A percentile compares a stretch with the other conserved stretches of the same genome.
Evolutionary conservation across 139 green algal genomes (phyloP).

Genomic region (Limnomonas spitsbergensis): DNA sequence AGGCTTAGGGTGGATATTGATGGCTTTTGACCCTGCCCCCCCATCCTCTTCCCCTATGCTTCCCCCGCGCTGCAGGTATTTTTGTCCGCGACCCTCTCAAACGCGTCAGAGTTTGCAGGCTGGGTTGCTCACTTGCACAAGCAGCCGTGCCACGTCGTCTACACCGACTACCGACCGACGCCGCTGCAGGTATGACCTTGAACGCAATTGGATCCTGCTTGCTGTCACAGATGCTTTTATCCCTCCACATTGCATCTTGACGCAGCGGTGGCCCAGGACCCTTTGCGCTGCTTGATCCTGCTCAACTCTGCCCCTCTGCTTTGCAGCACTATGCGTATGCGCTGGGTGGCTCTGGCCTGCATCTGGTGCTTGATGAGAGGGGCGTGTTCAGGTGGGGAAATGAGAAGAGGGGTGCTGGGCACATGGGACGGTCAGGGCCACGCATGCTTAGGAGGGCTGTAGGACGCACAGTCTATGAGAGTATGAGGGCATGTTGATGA

Average conservation of each 20-base stretch:
- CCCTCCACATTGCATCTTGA: no score
- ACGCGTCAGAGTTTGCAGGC: slow-evolving; percentile 88
- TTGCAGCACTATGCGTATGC: slow-evolving; percentile 54
- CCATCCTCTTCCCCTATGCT: no score
- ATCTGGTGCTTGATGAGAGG: slow-evolving; percentile 22
- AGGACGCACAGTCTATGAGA: slow-evolving; percentile 3
- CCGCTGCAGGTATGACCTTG: slow-evolving; percentile 75
- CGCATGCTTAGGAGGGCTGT: no score
- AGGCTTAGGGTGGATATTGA: no score
- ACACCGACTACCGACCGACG: slow-evolving; percentile 93
- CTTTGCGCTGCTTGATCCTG: neutral
- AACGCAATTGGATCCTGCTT: no score
- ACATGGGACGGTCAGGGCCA: no score
- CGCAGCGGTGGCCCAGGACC: neutral
- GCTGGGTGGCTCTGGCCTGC: slow-evolving; percentile 30
- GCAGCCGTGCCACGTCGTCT: slow-evolving; percentile 93
- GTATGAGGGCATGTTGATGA: slow-evolving; percentile 81
- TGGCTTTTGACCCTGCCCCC: no score
- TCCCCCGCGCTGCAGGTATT: slow-evolving; percentile 67
- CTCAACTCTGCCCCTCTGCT: neutral
- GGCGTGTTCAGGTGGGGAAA: slow-evolving; percentile 58
- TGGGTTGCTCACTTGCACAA: slow-evolving; percentile 87
- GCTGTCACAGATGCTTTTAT: no score
- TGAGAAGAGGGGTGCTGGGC: no score
- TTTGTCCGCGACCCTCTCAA: slow-evolving; percentile 94